Base-by-base conservation (phyloP, 2,329 filamentous ascomycete genomes). In the Gaeumannomyces tritici region DNA sequence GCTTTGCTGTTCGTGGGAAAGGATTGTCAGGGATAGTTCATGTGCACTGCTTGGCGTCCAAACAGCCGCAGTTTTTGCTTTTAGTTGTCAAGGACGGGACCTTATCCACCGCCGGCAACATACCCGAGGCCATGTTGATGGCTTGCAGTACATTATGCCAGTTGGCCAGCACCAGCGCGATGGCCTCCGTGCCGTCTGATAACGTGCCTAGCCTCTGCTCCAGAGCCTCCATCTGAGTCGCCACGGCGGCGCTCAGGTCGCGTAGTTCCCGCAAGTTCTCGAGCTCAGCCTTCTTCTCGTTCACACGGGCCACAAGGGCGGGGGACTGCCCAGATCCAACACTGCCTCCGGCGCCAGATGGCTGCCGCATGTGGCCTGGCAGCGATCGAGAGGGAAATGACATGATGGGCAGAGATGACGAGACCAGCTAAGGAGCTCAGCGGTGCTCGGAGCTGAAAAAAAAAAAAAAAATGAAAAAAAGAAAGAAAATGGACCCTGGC, bases 121-220 rank as follows among this genome's bases (percentile, higher is more conserved):
- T 80, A 93, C 90, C 83, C 64, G 89, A 93, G 65, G 91, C 91
- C 89, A 95, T 93, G 70, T 89, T 89, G 70, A 96, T 93, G 55
- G 90, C 90, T 66, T 89, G 82, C 64, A 96, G 80, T 66, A 96
- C 90, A 69, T 91, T 93, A 73, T 93, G 89, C 91, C 91, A 96
- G 73, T 95, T 96, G 61, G 88, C 84, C 72, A 96, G 79, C 27
- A 96, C 90, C n/a, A 88, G 83, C 54, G 91, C 90, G 69, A 96
- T 91, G 64, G 89, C 90, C 83, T 95, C 89, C 33, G 91, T 95
- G 18, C 91, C 91, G 68, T 92, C 86, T 1, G 89, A 90, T 29
- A 96, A 75, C 0, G 90, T 96, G 18, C 82, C 80, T 11, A 96
- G 77, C 73, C 92, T 93, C 70, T 89, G 84, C 69, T 93, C 89